Evolutionary conservation across 495 filamentous ascomycete genomes (phyloP).

Genomic region (Penicillium robsamsonii): DNA sequence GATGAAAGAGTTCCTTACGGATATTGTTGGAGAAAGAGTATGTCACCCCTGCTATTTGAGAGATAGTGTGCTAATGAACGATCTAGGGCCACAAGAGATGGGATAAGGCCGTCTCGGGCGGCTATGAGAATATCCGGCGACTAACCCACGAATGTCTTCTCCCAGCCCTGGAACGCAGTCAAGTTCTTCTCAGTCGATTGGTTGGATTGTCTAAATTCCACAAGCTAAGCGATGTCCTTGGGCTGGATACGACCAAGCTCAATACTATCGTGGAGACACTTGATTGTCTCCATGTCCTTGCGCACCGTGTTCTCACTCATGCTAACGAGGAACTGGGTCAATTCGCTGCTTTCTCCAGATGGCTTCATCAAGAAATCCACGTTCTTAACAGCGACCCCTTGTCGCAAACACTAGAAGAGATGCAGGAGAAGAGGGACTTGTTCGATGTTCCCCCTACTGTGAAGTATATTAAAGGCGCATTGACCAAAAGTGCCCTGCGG

Average conservation of each 20-base stretch:
- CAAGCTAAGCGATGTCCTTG: slow-evolving; percentile 62
- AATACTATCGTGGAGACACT: slow-evolving; percentile 66
- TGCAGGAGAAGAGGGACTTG: slow-evolving; percentile 44
- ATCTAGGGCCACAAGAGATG: slow-evolving; percentile 86
- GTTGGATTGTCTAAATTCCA: slow-evolving; percentile 84
- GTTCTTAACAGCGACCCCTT: slow-evolving; percentile 45
- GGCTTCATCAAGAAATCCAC: slow-evolving; percentile 85
- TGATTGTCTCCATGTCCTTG: slow-evolving; percentile 67
- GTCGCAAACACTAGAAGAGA: slow-evolving; percentile 46
- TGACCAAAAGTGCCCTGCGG: slow-evolving; percentile 47
- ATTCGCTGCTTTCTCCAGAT: slow-evolving; percentile 76
- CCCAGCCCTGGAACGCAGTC: slow-evolving; percentile 79
- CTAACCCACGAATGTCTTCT: slow-evolving; percentile 83
- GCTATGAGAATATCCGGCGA: slow-evolving; percentile 72
- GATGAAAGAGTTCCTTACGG: slow-evolving; percentile 84
- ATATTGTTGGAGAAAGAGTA: slow-evolving; percentile 82
- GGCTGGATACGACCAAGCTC: slow-evolving; percentile 58
- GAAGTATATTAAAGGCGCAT: slow-evolving; percentile 52
- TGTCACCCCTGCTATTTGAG: slow-evolving; percentile 14
- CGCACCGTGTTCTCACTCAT: slow-evolving; percentile 67
- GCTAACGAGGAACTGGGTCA: slow-evolving; percentile 75
- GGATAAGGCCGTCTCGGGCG: slow-evolving; percentile 79
- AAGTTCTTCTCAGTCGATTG: slow-evolving; percentile 77
- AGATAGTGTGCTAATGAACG: slow-evolving; percentile 18
- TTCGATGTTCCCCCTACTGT: slow-evolving; percentile 48